These are phyloP conservation scores for Takashimella koratensis DNA, from an alignment of 1,284 basidiomycete genomes.

Conservation along the genomic window DNA sequence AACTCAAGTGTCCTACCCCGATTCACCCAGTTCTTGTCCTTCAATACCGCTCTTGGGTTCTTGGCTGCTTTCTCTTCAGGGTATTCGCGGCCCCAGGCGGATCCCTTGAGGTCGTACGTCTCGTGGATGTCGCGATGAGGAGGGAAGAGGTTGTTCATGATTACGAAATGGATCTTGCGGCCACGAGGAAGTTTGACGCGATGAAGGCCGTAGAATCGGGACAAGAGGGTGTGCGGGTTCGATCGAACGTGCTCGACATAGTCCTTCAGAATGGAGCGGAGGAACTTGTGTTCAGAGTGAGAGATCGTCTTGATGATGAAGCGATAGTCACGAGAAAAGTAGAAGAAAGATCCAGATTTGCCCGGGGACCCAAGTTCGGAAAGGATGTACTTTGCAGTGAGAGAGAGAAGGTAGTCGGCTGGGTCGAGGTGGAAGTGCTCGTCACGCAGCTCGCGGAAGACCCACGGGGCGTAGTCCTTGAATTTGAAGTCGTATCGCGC, in stretches of 20 bases:
- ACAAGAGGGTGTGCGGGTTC: conserved; percentile 92
- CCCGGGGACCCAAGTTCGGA: conserved; percentile 98
- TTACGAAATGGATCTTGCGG: conserved; percentile 96
- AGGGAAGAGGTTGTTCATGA: conserved; percentile 99
- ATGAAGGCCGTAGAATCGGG: conserved; percentile 93
- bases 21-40: conserved; percentile 96
- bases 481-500: conserved; percentile 86
- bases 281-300: conserved; percentile 89
- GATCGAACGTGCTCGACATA: conserved; percentile 84
- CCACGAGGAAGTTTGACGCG: conserved; percentile 93
- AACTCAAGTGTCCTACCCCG: conserved; percentile 73
- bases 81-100: conserved; percentile 82
- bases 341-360: conserved; percentile 98
- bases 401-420: conserved; percentile 91
- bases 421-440: conserved; percentile 93
- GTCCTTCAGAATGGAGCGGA: conserved; percentile 74
- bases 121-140: conserved; percentile 97
- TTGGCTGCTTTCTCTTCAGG: conserved; percentile 74
- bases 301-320: conserved; percentile 99
- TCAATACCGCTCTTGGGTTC: conserved; percentile 84
- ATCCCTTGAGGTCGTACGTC: conserved; percentile 95
- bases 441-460: conserved; percentile 92
- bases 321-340: conserved; percentile 96
- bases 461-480: conserved; percentile 98
- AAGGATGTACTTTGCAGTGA: conserved; percentile 96